phyloP scores from a whole-genome alignment of 257 asterid species.

The Cruciata laevipes region DNA sequence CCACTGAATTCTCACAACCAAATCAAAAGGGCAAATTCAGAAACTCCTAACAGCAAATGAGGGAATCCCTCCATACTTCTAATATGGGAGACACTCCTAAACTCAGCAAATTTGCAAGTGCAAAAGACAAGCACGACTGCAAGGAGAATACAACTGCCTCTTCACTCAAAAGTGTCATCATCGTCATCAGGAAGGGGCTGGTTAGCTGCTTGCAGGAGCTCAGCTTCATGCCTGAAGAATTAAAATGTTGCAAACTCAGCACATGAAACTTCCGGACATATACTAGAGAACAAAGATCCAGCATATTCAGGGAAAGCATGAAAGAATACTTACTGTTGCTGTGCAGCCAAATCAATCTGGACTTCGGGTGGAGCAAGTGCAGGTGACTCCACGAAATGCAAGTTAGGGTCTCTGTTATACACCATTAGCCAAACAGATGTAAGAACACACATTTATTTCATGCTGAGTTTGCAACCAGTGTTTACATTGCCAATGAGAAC shows the following conservation, averaged over 20 bases:
- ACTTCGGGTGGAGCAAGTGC: conserved; percentile 96
- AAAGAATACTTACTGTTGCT: conserved; percentile 43
- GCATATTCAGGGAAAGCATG: not conserved
- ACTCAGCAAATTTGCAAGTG: conserved; percentile 3
- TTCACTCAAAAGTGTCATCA: conserved; percentile 39
- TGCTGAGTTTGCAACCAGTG: not conserved
- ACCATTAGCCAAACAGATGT: not conserved
- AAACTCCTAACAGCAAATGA: conserved; percentile 3
- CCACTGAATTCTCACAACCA: not conserved
- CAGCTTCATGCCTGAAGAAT: conserved; percentile 55
- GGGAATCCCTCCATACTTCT: conserved; percentile 4
- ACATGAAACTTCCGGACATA: not conserved
- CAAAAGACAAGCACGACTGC: not conserved
- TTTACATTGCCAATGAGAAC: not conserved
- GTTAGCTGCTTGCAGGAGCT: conserved; percentile 50
- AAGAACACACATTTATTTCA: not conserved
- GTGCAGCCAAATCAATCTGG: conserved; percentile 65
- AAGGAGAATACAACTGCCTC: conserved; percentile 1
- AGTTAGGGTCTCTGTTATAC: conserved; percentile 42
- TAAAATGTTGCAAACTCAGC: not conserved
- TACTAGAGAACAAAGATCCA: not conserved
- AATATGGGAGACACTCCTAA: conserved; percentile 6
- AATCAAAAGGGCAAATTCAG: not conserved
- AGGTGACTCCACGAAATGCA: conserved; percentile 84
- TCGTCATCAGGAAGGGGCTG: conserved; percentile 85